Evolutionary conservation across 208 protist genomes (phyloP).

Genomic region (Tritrichomonas musculus): DNA sequence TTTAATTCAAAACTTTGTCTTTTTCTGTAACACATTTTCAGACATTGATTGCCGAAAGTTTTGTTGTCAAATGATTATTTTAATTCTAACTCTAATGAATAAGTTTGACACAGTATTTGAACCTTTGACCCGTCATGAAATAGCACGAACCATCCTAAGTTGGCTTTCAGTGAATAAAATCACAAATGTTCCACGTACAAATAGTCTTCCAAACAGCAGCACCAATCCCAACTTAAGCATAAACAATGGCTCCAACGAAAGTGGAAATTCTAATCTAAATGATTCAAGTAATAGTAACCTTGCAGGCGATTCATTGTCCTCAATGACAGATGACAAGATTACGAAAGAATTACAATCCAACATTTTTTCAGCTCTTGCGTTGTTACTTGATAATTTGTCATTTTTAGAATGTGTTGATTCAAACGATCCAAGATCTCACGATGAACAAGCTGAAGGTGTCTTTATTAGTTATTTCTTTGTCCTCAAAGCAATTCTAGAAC

Average conservation of each 20-base stretch:
- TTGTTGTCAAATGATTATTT: too few species aligned
- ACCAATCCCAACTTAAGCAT: too few species aligned
- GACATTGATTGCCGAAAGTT: too few species aligned
- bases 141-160: not conserved
- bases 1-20: too few species aligned
- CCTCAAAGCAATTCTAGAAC: not conserved
- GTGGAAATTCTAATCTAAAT: too few species aligned
- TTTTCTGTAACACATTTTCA: too few species aligned
- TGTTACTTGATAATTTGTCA: not conserved
- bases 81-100: not conserved
- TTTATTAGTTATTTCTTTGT: not conserved
- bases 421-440: not conserved
- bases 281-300: too few species aligned
- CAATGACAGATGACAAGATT: too few species aligned
- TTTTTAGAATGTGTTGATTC: not conserved
- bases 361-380: not conserved
- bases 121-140: not conserved
- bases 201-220: too few species aligned
- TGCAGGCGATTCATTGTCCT: not conserved
- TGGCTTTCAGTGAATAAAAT: too few species aligned
- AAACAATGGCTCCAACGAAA: too few species aligned
- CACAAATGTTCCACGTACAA: too few species aligned
- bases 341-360: not conserved
- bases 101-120: not conserved
- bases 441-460: not conserved